Evolutionary conservation across 2,329 filamentous ascomycete species (phyloP).

Genomic region (Blumeria graminis): DNA sequence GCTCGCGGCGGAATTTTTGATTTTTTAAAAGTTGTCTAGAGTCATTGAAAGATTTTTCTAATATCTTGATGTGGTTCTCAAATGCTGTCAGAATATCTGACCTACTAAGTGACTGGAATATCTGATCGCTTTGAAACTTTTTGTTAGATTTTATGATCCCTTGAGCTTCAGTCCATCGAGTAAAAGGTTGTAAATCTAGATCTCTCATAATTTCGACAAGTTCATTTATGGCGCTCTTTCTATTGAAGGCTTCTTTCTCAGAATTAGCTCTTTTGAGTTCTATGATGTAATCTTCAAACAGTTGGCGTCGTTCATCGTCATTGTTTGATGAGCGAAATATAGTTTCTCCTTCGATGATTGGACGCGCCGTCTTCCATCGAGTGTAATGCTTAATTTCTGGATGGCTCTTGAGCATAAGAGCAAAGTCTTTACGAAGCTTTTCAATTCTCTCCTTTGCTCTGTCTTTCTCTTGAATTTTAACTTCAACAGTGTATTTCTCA

Average conservation of each 20-base stretch:
- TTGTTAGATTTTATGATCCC: constrained; percentile 54
- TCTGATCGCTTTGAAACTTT: constrained; percentile 57
- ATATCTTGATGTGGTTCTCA: constrained; percentile 78
- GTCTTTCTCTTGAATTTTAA: constrained; percentile 80
- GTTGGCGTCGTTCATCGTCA: constrained; percentile 64
- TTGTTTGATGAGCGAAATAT: constrained; percentile 81
- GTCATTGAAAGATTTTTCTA: constrained; percentile 83
- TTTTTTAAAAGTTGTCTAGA: constrained; percentile 71
- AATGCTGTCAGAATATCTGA: constrained; percentile 82
- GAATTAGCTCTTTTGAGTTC: constrained; percentile 61
- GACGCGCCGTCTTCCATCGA: constrained; percentile 84
- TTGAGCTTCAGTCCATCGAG: constrained; percentile 80
- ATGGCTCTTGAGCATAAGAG: constrained; percentile 85
- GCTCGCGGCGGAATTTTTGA: constrained; percentile 54
- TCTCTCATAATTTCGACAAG: constrained; percentile 54
- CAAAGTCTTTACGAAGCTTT: constrained; percentile 83
- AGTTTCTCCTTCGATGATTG: constrained; percentile 83
- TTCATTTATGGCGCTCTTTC: constrained; percentile 65
- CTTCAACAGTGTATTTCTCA: constrained; percentile 81
- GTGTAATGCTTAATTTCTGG: constrained; percentile 95
- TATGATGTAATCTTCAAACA: constrained; percentile 83
- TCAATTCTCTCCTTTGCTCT: constrained; percentile 77
- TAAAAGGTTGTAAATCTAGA: constrained; percentile 75
- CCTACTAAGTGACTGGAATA: constrained; percentile 65
- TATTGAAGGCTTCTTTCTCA: constrained; percentile 46